These are phyloP conservation scores for Naganishia onofrii DNA, from an alignment of 768 basidiomycete genomes.

Conservation along the genomic window DNA sequence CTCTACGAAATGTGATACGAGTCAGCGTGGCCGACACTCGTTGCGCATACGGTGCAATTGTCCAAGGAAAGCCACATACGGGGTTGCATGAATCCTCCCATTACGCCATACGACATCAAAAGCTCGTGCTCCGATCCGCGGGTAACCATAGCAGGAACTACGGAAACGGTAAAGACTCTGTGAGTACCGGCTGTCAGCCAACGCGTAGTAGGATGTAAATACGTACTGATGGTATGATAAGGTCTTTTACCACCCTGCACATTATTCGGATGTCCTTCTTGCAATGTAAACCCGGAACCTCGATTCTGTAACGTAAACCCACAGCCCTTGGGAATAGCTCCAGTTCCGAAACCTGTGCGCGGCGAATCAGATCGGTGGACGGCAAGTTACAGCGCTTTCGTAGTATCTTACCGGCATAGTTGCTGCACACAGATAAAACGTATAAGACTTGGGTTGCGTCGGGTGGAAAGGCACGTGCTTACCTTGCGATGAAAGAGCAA, in stretches of 20 bases:
- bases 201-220: not conserved
- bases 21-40: not conserved
- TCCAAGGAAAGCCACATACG: conserved; percentile 43
- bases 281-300: conserved; percentile 76
- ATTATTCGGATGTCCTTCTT: conserved; percentile 78
- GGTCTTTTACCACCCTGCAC: conserved; percentile 81
- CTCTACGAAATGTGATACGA: conserved; percentile 50
- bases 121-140: conserved; percentile 65
- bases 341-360: conserved; percentile 76
- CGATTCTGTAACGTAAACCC: conserved; percentile 97
- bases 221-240: conserved; percentile 77
- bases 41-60: not conserved
- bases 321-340: conserved; percentile 86
- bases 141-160: conserved; percentile 75
- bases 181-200: not conserved
- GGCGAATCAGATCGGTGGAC: conserved; percentile 34
- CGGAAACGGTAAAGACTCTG: not conserved
- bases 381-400: not conserved
- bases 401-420: conserved; percentile 42
- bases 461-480: not conserved
- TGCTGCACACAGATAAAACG: conserved; percentile 1
- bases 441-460: not conserved
- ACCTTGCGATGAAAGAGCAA: conserved; percentile 51
- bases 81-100: conserved; percentile 61
- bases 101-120: conserved; percentile 67